Evolutionary conservation across 352 stramenopile species (phyloP).

Genomic region (Phytophthora palmivora): DNA sequence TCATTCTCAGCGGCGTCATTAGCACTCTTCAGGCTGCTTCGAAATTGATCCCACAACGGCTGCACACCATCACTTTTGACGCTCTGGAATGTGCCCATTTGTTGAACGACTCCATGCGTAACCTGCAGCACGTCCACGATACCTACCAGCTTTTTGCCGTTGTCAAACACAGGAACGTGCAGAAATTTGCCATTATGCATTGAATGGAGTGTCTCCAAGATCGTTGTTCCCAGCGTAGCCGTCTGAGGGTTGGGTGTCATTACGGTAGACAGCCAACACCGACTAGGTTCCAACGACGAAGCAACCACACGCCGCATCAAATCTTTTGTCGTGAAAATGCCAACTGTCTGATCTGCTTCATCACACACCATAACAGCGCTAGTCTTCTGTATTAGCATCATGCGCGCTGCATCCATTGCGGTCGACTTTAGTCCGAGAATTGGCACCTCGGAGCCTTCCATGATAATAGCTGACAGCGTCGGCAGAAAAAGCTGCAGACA

Average conservation of each 20-base stretch:
- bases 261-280: slow-evolving; percentile 86
- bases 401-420: slow-evolving; percentile 69
- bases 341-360: slow-evolving; percentile 84
- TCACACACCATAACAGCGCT: slow-evolving; percentile 92
- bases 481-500: slow-evolving; percentile 76
- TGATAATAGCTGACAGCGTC: slow-evolving; percentile 81
- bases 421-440: slow-evolving; percentile 59
- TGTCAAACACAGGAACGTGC: slow-evolving; percentile 95
- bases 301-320: slow-evolving; percentile 96
- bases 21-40: slow-evolving; percentile 55
- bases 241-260: slow-evolving; percentile 97
- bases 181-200: slow-evolving; percentile 98
- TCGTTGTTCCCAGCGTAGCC: slow-evolving; percentile 92
- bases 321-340: slow-evolving; percentile 98
- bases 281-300: slow-evolving; percentile 82
- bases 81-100: slow-evolving; percentile 83
- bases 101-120: slow-evolving; percentile 87
- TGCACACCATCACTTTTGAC: slow-evolving; percentile 74
- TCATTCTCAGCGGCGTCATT: slow-evolving; percentile 40
- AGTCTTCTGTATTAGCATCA: slow-evolving; percentile 86
- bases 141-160: slow-evolving; percentile 89
- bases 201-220: slow-evolving; percentile 97
- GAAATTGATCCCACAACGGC: slow-evolving; percentile 81
- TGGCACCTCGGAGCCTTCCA: slow-evolving; percentile 64
- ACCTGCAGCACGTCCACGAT: slow-evolving; percentile 97